Percentiles rank a stretch among this genome's conserved stretches.
phyloP scores from a whole-genome alignment of 129 eudicot genomes.

The Centaurea solstitialis region DNA sequence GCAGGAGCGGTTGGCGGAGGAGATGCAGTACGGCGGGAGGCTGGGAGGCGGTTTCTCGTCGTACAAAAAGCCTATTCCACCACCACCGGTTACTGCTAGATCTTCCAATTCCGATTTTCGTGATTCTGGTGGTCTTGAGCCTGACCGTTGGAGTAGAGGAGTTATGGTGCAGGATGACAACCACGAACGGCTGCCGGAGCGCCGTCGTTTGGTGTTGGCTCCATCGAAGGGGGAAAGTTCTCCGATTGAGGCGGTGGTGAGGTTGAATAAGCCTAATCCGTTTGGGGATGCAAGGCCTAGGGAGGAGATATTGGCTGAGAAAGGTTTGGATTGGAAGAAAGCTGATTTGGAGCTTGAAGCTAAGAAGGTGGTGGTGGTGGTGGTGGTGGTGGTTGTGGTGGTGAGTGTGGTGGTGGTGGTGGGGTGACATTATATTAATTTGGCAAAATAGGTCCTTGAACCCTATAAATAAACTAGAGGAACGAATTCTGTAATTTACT shows the following conservation, averaged over 20 bases:
- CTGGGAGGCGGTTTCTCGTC: slow-evolving; percentile 77
- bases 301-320: slow-evolving; percentile 91
- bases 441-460: too few relatives aligned
- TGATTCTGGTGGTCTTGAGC: slow-evolving; percentile 55
- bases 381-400: too few relatives aligned
- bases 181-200: slow-evolving; percentile 28
- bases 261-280: slow-evolving; percentile 68
- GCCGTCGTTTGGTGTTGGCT: slow-evolving; percentile 51
- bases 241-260: slow-evolving; percentile 28
- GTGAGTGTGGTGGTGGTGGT: too few relatives aligned
- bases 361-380: too few relatives aligned
- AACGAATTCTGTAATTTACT: too few relatives aligned
- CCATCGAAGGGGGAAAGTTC: slow-evolving; percentile 40
- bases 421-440: too few relatives aligned
- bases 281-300: slow-evolving; percentile 97
- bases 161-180: slow-evolving; percentile 16
- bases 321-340: slow-evolving; percentile 92
- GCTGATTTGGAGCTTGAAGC: slow-evolving; percentile 69
- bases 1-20: slow-evolving; percentile 67
- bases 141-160: slow-evolving; percentile 63
- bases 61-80: slow-evolving; percentile 49
- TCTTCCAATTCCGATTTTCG: slow-evolving; percentile 52
- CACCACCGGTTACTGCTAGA: slow-evolving; percentile 35
- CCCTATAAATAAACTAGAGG: too few relatives aligned
- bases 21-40: slow-evolving; percentile 53